Conservation (phyloP, 2,329 filamentous ascomycete species). For the Paracorniculantispora psalliotae region DNA sequence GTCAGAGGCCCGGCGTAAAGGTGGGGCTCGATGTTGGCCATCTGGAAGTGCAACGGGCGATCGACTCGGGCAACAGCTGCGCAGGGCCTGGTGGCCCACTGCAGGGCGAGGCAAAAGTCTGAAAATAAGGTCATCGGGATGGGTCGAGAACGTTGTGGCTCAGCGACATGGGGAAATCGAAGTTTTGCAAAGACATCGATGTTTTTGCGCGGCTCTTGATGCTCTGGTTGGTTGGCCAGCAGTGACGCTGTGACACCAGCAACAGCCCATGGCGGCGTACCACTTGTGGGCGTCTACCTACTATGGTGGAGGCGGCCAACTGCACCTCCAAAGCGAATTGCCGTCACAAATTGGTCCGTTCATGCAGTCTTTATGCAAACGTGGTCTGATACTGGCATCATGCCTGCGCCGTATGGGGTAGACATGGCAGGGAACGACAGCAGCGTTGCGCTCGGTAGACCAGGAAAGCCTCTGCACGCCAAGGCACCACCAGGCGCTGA, state of each 20-base stretch:
- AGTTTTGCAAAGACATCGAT: conserved; percentile 6
- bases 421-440: too few relatives aligned
- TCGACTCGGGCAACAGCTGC: conserved; percentile 1
- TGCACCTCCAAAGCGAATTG: too few relatives aligned
- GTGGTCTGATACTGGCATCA: too few relatives aligned
- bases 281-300: too few relatives aligned
- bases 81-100: background rate
- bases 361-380: too few relatives aligned
- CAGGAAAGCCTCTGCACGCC: too few relatives aligned
- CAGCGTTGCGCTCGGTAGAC: too few relatives aligned
- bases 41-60: conserved; percentile 2
- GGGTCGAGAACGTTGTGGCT: background rate
- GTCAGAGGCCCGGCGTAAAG: background rate
- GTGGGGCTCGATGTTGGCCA: conserved; percentile 1
- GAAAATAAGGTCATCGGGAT: background rate
- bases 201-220: background rate
- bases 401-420: too few relatives aligned
- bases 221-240: background rate
- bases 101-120: background rate
- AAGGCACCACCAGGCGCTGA: too few relatives aligned
- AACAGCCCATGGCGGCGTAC: too few relatives aligned
- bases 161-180: background rate
- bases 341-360: too few relatives aligned
- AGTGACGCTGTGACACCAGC: background rate
- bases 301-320: too few relatives aligned